Evolutionary conservation across 805 yeast genomes (phyloP), one percentile per base, ranked within the genome.

Genomic region (Myxozyma melibiosi): DNA sequence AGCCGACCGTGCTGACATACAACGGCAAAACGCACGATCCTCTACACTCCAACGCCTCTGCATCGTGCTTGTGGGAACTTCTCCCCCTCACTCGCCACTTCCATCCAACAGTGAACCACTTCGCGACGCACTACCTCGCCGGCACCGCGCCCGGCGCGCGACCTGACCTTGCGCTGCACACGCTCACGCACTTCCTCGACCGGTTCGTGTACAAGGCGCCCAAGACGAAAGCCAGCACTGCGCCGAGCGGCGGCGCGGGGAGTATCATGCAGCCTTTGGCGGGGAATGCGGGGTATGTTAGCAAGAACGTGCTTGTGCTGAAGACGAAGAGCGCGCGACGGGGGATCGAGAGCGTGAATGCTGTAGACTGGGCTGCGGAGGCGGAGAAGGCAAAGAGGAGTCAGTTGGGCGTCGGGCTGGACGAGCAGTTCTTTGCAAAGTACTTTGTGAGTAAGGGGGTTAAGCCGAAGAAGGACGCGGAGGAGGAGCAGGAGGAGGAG

Each of bases 191-290:
- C 73, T 94, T 94, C 82, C 79, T 94, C 74, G 97, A 94, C 73
- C 83, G 96, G 72, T 94, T 95, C 74, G 97, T 94, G 38, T 94
- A 94, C 76, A 86, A 89, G 74, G 90, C 90, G 71, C 89, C 97
- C 46, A 90, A 89, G 75, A 86, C 83, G 66, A 84, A 87, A 14
- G 70, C 40, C 22, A 20, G 41, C 6, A 16, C 13, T 13, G 47
- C 37, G 4, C 48, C 44, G 1, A 24, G 33, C 22, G 52, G 61
- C 20, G 63, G 63, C 20, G 98, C 98, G 67, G 78, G 86, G 3
- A 90, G 97, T 42, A 91, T 94, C 70, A 94, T 94, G 98, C 99
- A 94, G 77, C 98, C 99, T 49, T 78, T 94, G 63, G 90, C 95
- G 43, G 53, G 52, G 11, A 51, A 54, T 37, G 37, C 56, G 8